A percentile compares a stretch with the other conserved stretches of the same genome.
These are phyloP conservation scores for Nannochloris sp. DNA, from an alignment of 139 green algal species.

Conservation along the genomic window DNA sequence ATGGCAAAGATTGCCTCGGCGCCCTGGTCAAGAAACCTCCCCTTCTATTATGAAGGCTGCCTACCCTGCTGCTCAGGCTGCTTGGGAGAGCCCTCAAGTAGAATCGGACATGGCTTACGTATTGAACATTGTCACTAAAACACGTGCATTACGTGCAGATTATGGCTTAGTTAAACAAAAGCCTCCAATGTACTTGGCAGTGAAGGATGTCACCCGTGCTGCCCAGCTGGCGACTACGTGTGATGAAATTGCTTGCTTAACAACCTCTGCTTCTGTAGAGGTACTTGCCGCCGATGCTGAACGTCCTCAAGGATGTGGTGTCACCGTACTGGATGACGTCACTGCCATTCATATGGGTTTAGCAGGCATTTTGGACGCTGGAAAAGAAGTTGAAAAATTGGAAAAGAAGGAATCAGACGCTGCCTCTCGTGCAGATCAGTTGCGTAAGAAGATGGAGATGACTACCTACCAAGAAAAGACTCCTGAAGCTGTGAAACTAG, in stretches of 20 bases:
- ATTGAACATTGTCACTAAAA: constrained; percentile 31
- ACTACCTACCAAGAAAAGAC: constrained; percentile 67
- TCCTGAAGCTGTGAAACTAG: constrained; percentile 48
- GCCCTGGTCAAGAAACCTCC: background rate
- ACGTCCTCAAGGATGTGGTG: constrained; percentile 61
- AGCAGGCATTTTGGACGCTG: constrained; percentile 79
- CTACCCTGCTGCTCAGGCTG: constrained; percentile 49
- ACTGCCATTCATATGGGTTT: constrained; percentile 58
- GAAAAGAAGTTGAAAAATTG: constrained; percentile 83
- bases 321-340: constrained; percentile 76
- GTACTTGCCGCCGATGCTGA: constrained; percentile 16
- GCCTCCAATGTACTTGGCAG: constrained; percentile 59
- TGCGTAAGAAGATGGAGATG: constrained; percentile 49
- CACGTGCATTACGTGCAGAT: constrained; percentile 48
- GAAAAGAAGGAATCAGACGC: constrained; percentile 70
- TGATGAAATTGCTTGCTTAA: constrained; percentile 54
- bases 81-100: constrained; percentile 37
- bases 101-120: constrained; percentile 64
- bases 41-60: constrained; percentile 75
- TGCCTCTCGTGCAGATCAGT: constrained; percentile 16
- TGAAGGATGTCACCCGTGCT: constrained; percentile 19
- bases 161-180: constrained; percentile 79
- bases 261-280: constrained; percentile 16
- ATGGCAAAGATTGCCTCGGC: constrained; percentile 75
- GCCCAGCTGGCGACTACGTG: constrained; percentile 26